Base-by-base conservation (phyloP, 352 stramenopile genomes). In the Pythium graminicola region DNA sequence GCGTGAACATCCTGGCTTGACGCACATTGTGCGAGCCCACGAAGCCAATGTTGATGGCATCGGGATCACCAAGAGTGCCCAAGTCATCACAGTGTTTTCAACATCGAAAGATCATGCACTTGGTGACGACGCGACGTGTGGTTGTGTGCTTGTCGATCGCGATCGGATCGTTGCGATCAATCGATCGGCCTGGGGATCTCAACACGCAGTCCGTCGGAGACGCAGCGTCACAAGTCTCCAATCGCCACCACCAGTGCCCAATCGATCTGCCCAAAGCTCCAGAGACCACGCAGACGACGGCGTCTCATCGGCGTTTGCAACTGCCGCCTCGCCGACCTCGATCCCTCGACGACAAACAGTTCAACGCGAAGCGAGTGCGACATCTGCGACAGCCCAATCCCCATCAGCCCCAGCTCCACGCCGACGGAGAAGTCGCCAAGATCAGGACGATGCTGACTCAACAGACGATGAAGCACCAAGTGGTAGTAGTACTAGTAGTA, bases 21-120 rank as follows among this genome's bases (percentile, higher is more conserved):
- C 79, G 38, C 67, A 70, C 24, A 79, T 95, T 9, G 43, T 95
- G 13, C 69, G 85, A 26, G 85, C 85, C 1, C 85, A 95, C 43
- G 82, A 92, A 42, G 71, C 86, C 16, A 57, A 57, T 17, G 39
- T 96, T 50, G 95, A 98, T 52, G 96, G 96, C 17, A 48, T 89
- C 3, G 59, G 40, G 1, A 60, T 89, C 13, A 64, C 69, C 32
- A 86, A 85, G 24, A 60, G 62, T 7, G 74, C 76, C 13, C 66
- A 72, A 2, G 68, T 86, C 46, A 52, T 88, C 39, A 89, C 79
- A 17, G 62, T 89, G 22, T 89, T 89, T 39, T 86, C 73, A 4
- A 88, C 76, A 1, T 87, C 76, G 10, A 86, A 85, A 32, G 76
- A 89, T 35, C 79, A 89, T 40, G 74, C 71, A 13, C 57, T 86